Conservation (phyloP, 1,284 basidiomycete genomes). For the Trichosporon ovoides region DNA sequence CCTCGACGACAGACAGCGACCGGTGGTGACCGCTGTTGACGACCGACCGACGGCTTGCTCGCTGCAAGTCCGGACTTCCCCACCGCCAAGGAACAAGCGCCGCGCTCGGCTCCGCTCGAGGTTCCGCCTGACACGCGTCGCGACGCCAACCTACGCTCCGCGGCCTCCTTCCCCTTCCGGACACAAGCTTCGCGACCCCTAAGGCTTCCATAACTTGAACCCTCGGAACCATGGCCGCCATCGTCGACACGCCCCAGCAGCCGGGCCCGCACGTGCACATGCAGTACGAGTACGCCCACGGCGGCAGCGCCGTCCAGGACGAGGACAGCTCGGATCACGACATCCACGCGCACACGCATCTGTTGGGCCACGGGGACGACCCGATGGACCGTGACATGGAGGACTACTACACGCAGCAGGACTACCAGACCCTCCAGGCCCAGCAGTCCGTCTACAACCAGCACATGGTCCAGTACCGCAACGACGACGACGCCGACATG, state of each 20-base stretch:
- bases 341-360: conserved; percentile 9
- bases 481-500: conserved; percentile 35
- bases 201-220: not conserved
- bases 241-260: conserved; percentile 12
- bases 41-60: not conserved
- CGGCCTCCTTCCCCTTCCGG: conserved; percentile 4
- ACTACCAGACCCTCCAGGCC: conserved; percentile 18
- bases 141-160: not conserved
- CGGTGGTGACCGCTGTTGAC: not conserved
- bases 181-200: not conserved
- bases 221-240: conserved; percentile 13
- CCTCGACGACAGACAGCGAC: not conserved
- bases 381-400: conserved; percentile 22
- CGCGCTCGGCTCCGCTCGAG: not conserved
- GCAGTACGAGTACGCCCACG: conserved; percentile 19
- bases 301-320: conserved; percentile 31
- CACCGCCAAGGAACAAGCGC: too few relatives aligned
- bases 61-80: not conserved
- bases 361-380: conserved; percentile 13
- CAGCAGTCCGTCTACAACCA: conserved; percentile 42
- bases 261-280: conserved; percentile 7
- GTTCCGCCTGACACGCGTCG: conserved; percentile 1
- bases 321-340: conserved; percentile 35
- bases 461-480: conserved; percentile 15
- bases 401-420: conserved; percentile 17